Conservation (phyloP, 2,329 filamentous ascomycete species). For the Exophiala oligosperma region DNA sequence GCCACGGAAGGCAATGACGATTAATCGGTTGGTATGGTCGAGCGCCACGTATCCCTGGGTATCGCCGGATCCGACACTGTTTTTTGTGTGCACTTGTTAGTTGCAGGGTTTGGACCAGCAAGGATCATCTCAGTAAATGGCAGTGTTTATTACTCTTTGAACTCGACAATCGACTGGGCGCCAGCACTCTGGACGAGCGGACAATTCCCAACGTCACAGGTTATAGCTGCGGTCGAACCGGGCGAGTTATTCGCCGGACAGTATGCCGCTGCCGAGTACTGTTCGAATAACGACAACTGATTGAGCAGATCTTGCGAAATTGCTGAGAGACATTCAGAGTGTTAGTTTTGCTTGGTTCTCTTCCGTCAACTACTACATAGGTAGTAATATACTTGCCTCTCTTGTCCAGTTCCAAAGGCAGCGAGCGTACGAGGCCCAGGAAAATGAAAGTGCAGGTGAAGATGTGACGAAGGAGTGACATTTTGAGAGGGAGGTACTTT, state of each 20-base stretch:
- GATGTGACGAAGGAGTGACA: not conserved
- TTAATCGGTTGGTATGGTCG: conserved; percentile 43
- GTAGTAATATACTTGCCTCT: conserved; percentile 6
- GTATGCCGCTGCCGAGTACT: conserved; percentile 56
- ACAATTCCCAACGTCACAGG: conserved; percentile 49
- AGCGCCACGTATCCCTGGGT: conserved; percentile 49
- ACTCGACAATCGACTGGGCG: conserved; percentile 49
- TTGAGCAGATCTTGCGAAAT: conserved; percentile 43
- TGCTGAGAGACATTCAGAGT: conserved; percentile 27
- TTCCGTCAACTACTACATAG: not conserved
- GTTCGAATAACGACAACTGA: conserved; percentile 48
- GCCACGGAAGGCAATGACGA: conserved; percentile 40
- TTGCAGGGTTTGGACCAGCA: conserved; percentile 1
- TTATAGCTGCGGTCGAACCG: conserved; percentile 41
- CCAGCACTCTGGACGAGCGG: conserved; percentile 48
- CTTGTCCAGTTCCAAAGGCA: conserved; percentile 7
- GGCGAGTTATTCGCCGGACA: conserved; percentile 51
- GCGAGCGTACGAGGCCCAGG: not conserved
- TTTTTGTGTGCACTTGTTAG: not conserved
- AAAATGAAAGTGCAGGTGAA: not conserved
- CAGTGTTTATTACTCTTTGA: conserved; percentile 42
- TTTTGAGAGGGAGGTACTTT: not conserved
- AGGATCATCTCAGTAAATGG: conserved; percentile 4
- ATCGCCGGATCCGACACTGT: conserved; percentile 37
- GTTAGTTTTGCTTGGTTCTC: not conserved